A percentile compares a stretch with the other conserved stretches of the same genome.
Evolutionary conservation across 129 eudicot genomes (phyloP).

Genomic region (Flaveria linearis): DNA sequence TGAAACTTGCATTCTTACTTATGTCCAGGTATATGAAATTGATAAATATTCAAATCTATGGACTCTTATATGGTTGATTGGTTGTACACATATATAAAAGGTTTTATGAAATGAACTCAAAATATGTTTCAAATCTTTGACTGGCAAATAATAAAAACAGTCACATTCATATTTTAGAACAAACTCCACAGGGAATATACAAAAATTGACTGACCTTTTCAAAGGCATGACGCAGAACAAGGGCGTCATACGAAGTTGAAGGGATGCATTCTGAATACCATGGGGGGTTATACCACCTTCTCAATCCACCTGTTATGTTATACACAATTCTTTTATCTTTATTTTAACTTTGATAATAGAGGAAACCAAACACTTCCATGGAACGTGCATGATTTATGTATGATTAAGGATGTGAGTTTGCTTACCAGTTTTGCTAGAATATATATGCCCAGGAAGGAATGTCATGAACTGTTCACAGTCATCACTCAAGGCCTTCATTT

Average conservation of each 20-base stretch:
- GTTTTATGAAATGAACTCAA: background rate
- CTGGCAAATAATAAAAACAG: background rate
- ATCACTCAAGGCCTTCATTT: constrained; percentile 98
- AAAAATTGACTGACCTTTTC: constrained; percentile 65
- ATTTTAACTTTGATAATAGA: background rate
- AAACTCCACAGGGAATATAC: background rate
- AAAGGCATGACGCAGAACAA: constrained; percentile 73
- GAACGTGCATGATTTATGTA: background rate
- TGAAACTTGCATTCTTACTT: background rate
- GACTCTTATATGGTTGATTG: background rate
- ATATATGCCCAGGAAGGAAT: constrained; percentile 94
- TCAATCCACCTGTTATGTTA: constrained; percentile 61
- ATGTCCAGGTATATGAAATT: background rate
- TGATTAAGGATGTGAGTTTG: background rate
- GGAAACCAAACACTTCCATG: background rate
- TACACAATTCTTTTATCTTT: background rate
- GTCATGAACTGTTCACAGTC: constrained; percentile 88
- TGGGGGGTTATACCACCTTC: constrained; percentile 96
- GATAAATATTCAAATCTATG: background rate
- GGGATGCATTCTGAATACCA: constrained; percentile 84
- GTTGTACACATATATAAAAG: background rate
- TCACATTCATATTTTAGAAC: background rate
- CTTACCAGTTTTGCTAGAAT: constrained; percentile 93
- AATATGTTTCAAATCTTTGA: background rate
- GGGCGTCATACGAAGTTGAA: constrained; percentile 79